A percentile compares a stretch with the other conserved stretches of the same genome.
These are phyloP conservation scores for Talaromyces sp. DNA, from an alignment of 2,329 filamentous ascomycete genomes.

Conservation along the genomic window DNA sequence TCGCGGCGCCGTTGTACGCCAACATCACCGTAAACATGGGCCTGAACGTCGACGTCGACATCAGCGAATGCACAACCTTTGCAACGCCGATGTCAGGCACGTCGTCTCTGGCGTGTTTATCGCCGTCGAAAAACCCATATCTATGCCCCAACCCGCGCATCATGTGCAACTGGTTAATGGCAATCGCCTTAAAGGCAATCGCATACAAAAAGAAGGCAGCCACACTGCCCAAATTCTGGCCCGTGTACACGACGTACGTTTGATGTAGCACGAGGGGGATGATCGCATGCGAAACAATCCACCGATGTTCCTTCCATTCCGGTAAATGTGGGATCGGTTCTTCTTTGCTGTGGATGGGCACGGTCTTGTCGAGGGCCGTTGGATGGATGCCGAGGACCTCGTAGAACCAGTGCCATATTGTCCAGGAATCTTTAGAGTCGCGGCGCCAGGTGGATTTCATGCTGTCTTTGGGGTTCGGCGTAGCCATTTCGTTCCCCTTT, in stretches of 20 bases:
- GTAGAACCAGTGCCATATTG: slow-evolving; percentile 27
- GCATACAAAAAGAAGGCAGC: slow-evolving; percentile 35
- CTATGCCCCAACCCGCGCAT: slow-evolving; percentile 34
- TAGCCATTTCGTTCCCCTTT: slow-evolving; percentile 1
- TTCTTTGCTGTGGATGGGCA: slow-evolving; percentile 36
- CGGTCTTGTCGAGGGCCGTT: slow-evolving; percentile 23
- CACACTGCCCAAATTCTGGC: slow-evolving; percentile 27
- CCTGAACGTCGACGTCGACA: slow-evolving; percentile 29
- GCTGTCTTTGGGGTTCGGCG: slow-evolving; percentile 27
- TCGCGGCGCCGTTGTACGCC: slow-evolving; percentile 21
- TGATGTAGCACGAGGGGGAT: slow-evolving; percentile 37
- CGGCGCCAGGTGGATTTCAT: slow-evolving; percentile 37
- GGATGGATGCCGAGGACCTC: slow-evolving; percentile 27
- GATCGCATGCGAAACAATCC: slow-evolving; percentile 35
- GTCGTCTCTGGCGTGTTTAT: slow-evolving; percentile 39
- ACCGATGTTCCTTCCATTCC: slow-evolving; percentile 31
- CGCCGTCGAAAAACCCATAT: slow-evolving; percentile 41
- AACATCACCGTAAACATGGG: slow-evolving; percentile 30
- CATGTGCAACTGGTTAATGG: slow-evolving; percentile 34
- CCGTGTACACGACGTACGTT: slow-evolving; percentile 27
- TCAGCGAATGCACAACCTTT: slow-evolving; percentile 29
- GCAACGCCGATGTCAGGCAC: slow-evolving; percentile 37
- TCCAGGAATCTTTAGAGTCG: slow-evolving; percentile 26
- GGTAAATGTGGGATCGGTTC: slow-evolving; percentile 38
- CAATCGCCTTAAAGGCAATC: slow-evolving; percentile 35